These are phyloP conservation scores for Kazachstania bromeliacearum DNA, from an alignment of 805 yeast species.

Conservation along the genomic window DNA sequence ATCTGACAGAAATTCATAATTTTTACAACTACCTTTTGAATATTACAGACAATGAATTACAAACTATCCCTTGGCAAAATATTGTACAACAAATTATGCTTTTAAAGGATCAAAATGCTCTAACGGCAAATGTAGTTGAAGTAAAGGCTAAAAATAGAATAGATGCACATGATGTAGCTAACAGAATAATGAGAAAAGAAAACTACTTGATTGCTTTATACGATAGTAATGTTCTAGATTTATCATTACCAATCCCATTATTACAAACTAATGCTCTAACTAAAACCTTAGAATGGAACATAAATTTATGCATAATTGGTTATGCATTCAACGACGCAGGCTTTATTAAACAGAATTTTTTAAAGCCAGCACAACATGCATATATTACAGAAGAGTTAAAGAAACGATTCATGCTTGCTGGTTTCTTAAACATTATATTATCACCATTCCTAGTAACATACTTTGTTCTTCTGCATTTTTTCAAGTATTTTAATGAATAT, in stretches of 20 bases:
- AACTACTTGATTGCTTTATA: slow-evolving; percentile 86
- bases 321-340: slow-evolving; percentile 79
- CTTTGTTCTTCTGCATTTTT: slow-evolving; percentile 73
- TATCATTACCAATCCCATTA: slow-evolving; percentile 48
- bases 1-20: slow-evolving; percentile 61
- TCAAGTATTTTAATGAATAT: slow-evolving; percentile 87
- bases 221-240: slow-evolving; percentile 64
- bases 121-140: slow-evolving; percentile 40
- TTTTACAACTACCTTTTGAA: slow-evolving; percentile 67
- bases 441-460: slow-evolving; percentile 84
- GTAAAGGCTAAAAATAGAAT: slow-evolving; percentile 62
- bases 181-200: slow-evolving; percentile 90
- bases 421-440: slow-evolving; percentile 67
- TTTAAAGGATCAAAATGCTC: slow-evolving; percentile 71
- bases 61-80: slow-evolving; percentile 88
- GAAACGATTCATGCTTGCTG: slow-evolving; percentile 80
- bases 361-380: slow-evolving; percentile 62
- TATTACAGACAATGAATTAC: slow-evolving; percentile 72
- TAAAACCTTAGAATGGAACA: slow-evolving; percentile 88
- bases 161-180: slow-evolving; percentile 91
- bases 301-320: slow-evolving; percentile 79
- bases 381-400: slow-evolving; percentile 58
- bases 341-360: slow-evolving; percentile 59
- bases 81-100: slow-evolving; percentile 68
- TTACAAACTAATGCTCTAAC: slow-evolving; percentile 46